phyloP scores from a whole-genome alignment of 2,329 filamentous ascomycete genomes.

The Colletotrichum musicola region DNA sequence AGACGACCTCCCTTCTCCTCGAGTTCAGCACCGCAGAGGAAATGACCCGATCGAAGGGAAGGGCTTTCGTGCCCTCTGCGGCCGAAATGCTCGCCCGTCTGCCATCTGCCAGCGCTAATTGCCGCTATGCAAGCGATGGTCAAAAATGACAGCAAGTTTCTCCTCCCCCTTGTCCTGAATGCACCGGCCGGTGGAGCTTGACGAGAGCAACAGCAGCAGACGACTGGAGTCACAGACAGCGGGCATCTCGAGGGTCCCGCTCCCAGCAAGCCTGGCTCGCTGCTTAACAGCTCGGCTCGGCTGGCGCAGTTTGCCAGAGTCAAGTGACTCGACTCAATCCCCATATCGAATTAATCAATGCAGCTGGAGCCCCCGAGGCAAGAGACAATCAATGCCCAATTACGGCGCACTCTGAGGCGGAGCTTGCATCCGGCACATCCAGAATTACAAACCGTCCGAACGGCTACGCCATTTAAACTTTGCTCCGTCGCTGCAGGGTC shows the following conservation, averaged over 20 bases:
- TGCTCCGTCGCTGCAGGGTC: conserved; percentile 34
- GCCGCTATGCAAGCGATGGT: conserved; percentile 17
- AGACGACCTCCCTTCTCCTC: not conserved
- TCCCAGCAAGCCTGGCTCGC: not conserved
- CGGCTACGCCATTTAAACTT: conserved; percentile 32
- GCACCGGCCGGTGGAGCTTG: too few relatives aligned
- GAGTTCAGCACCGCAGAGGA: not conserved
- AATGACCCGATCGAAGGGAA: not conserved
- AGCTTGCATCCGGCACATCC: conserved; percentile 19
- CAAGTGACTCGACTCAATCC: conserved; percentile 26
- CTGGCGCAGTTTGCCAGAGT: conserved; percentile 14
- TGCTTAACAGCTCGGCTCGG: conserved; percentile 16
- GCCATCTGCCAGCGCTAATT: conserved; percentile 14
- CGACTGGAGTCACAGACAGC: too few relatives aligned
- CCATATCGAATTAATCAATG: conserved; percentile 17
- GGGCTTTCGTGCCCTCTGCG: not conserved
- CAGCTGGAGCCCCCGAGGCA: conserved; percentile 10
- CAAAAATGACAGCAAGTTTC: conserved; percentile 11
- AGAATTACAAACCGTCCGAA: conserved; percentile 24
- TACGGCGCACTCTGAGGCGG: conserved; percentile 18
- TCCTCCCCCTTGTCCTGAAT: not conserved
- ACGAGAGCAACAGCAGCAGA: too few relatives aligned
- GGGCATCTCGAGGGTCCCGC: too few relatives aligned
- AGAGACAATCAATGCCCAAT: conserved; percentile 9
- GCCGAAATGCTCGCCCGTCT: not conserved